Conservation (phyloP, 2,329 filamentous ascomycete genomes). For the Beauveria scarabaeidicola region DNA sequence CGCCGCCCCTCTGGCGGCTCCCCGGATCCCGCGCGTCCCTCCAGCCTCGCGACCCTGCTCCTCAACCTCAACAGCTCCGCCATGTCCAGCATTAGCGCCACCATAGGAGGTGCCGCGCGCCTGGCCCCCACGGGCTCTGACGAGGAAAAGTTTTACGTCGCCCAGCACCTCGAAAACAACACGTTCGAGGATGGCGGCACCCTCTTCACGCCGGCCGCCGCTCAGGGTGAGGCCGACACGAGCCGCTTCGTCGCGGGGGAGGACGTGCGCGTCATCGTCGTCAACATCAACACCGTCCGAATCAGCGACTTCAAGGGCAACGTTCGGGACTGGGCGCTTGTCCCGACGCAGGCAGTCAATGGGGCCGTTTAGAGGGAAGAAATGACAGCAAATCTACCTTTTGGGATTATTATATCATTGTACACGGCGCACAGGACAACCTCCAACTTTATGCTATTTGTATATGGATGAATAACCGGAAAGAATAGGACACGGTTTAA, state of each 20-base stretch:
- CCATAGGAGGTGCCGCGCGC: conserved; percentile 80
- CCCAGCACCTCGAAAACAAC: conserved; percentile 83
- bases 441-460: neutral
- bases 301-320: conserved; percentile 95
- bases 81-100: conserved; percentile 81
- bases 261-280: conserved; percentile 79
- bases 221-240: conserved; percentile 40
- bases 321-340: conserved; percentile 66
- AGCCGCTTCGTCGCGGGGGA: conserved; percentile 69
- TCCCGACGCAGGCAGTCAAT: conserved; percentile 30
- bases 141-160: conserved; percentile 77
- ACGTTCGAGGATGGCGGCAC: conserved; percentile 53
- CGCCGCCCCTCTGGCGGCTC: conserved; percentile 52
- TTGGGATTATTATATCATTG: neutral
- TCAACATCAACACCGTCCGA: conserved; percentile 73
- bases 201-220: conserved; percentile 26
- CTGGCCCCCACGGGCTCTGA: conserved; percentile 65
- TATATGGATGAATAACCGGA: neutral
- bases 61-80: conserved; percentile 87
- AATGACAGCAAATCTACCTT: neutral
- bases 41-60: conserved; percentile 72
- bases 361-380: conserved; percentile 21
- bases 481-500: neutral
- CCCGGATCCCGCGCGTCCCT: conserved; percentile 55
- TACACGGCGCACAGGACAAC: neutral